Conservation (phyloP, 306 rosid species). For the Cotoneaster glaucophyllus region DNA sequence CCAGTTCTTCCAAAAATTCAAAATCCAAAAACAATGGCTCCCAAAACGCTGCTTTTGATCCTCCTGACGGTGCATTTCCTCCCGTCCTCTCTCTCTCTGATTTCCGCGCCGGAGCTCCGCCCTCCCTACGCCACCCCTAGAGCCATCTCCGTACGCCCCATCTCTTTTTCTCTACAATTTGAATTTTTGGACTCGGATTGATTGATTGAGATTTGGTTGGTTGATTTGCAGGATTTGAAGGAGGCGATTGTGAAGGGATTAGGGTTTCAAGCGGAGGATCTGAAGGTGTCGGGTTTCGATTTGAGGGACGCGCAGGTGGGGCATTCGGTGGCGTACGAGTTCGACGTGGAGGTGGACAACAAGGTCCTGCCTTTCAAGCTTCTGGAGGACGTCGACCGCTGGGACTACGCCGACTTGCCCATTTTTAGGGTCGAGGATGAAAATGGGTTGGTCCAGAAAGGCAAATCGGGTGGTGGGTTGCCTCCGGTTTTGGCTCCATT, state of each 20-base stretch:
- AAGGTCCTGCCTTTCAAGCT: constrained; percentile 76
- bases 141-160: constrained; percentile 46
- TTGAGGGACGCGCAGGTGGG: constrained; percentile 75
- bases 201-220: not conserved
- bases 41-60: not conserved
- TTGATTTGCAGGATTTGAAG: constrained; percentile 59
- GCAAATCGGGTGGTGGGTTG: constrained; percentile 18
- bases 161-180: not conserved
- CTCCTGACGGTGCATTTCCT: not conserved
- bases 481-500: constrained; percentile 94
- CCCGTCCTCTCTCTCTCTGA: constrained; percentile 17
- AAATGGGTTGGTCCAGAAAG: constrained; percentile 40
- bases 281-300: constrained; percentile 69
- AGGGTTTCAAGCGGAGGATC: constrained; percentile 56
- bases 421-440: constrained; percentile 55
- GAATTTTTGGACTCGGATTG: not conserved
- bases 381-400: constrained; percentile 65
- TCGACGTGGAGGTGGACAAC: constrained; percentile 68
- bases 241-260: constrained; percentile 72
- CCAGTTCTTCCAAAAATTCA: not conserved
- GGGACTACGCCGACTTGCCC: constrained; percentile 89
- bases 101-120: constrained; percentile 29
- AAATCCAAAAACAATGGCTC: constrained; percentile 23
- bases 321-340: constrained; percentile 78
- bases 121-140: constrained; percentile 56